Percentiles rank a stretch among this genome's conserved stretches.
phyloP scores from a whole-genome alignment of 1,139 yeast species.

The Taiozyma sp. region DNA sequence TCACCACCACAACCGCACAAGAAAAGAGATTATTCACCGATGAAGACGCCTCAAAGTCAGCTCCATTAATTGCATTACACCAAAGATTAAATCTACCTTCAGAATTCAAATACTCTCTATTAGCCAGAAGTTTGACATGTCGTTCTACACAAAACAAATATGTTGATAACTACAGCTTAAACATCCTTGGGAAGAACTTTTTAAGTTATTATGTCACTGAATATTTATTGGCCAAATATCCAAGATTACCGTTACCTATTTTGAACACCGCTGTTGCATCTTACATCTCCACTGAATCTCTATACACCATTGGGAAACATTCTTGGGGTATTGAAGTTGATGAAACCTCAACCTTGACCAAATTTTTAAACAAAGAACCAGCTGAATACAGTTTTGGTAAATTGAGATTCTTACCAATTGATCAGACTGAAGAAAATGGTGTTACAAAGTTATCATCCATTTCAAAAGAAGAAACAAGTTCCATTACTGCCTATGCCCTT shows the following conservation, averaged over 20 bases:
- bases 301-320: slow-evolving; percentile 57
- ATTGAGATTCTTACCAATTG: slow-evolving; percentile 43
- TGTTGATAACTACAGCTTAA: slow-evolving; percentile 76
- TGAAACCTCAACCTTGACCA: slow-evolving; percentile 54
- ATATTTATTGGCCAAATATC: slow-evolving; percentile 68
- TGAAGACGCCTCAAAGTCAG: slow-evolving; percentile 38
- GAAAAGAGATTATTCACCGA: slow-evolving; percentile 7
- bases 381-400: slow-evolving; percentile 60
- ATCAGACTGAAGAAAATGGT: slow-evolving; percentile 35
- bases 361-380: slow-evolving; percentile 67
- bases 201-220: slow-evolving; percentile 75
- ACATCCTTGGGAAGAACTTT: slow-evolving; percentile 74
- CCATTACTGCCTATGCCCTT: slow-evolving; percentile 37
- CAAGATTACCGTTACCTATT: slow-evolving; percentile 82
- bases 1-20: neutral
- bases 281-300: slow-evolving; percentile 60
- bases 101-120: slow-evolving; percentile 54
- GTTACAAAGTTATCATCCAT: slow-evolving; percentile 31
- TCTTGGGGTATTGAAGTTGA: slow-evolving; percentile 90
- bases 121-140: slow-evolving; percentile 77
- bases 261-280: slow-evolving; percentile 72
- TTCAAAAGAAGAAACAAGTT: slow-evolving; percentile 24
- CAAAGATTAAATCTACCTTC: slow-evolving; percentile 63
- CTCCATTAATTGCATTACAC: slow-evolving; percentile 76
- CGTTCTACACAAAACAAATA: slow-evolving; percentile 39